Evolutionary conservation across 2,329 filamentous ascomycete genomes (phyloP).

Genomic region (Xylariaceae sp.): DNA sequence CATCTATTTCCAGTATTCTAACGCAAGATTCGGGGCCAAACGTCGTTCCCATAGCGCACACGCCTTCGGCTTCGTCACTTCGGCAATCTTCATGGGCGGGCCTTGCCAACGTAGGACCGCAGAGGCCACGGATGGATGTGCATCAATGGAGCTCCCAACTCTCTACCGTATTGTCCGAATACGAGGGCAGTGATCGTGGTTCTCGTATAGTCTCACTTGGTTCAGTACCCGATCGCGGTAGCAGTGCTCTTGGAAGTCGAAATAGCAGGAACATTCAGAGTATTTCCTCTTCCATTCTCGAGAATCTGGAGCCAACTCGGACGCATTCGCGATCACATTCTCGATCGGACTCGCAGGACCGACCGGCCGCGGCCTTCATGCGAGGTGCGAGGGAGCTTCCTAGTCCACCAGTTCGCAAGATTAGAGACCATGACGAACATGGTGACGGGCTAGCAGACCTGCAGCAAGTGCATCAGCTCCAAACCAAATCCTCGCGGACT

Average conservation of each 20-base stretch:
- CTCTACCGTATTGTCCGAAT: slow-evolving; percentile 68
- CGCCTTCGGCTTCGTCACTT: slow-evolving; percentile 38
- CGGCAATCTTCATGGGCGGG: slow-evolving; percentile 41
- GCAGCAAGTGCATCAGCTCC: slow-evolving; percentile 55
- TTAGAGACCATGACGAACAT: slow-evolving; percentile 67
- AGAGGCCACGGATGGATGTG: slow-evolving; percentile 50
- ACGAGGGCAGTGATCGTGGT: slow-evolving; percentile 58
- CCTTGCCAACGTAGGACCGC: slow-evolving; percentile 28
- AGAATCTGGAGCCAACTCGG: slow-evolving; percentile 40
- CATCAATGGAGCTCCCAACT: slow-evolving; percentile 70
- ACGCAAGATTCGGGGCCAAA: slow-evolving; percentile 54
- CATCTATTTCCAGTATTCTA: slow-evolving; percentile 61
- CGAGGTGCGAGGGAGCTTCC: slow-evolving; percentile 46
- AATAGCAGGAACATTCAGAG: slow-evolving; percentile 62
- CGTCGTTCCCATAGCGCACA: slow-evolving; percentile 44
- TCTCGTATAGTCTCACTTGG: slow-evolving; percentile 54
- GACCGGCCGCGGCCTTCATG: slow-evolving; percentile 52
- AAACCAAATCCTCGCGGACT: slow-evolving; percentile 56
- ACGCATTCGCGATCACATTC: slow-evolving; percentile 48
- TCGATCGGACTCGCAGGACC: slow-evolving; percentile 55
- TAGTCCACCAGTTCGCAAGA: slow-evolving; percentile 48
- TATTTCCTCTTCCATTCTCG: slow-evolving; percentile 60
- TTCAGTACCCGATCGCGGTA: slow-evolving; percentile 52
- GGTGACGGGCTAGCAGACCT: slow-evolving; percentile 69
- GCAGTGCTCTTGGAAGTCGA: slow-evolving; percentile 56